Evolutionary conservation across 2,329 filamentous ascomycete species (phyloP), one percentile per base, ranked within the genome.

Genomic region (Fonsecaea multimorphosa): DNA sequence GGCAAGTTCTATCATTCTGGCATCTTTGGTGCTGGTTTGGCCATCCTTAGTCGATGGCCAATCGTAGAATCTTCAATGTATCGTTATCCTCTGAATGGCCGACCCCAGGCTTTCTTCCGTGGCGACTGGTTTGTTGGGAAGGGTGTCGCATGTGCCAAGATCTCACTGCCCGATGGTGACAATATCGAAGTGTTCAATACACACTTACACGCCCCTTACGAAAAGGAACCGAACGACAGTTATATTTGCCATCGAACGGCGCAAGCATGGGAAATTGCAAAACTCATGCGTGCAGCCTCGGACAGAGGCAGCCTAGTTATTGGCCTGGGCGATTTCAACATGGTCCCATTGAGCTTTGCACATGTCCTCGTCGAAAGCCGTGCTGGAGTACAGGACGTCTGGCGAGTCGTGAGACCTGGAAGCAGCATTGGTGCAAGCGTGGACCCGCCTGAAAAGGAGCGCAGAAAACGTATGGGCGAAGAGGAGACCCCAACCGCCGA

Each of bases 61-160:
- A 93, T 99, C 70, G 89, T 92, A 73, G 91, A 96, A 80, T 93
- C 89, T 77, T 88, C 85, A 73, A 96, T 98, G 92, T 85, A 87
- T 71, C 84, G 84, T 2, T 99, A 97, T 76, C 88, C 92, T n/a
- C 84, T 99, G 60, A 97, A 97, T 77, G 95, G 95, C 19, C 86
- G 94, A 19, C 95, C 95, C 5, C 94, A 93, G 9, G 94, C 94
- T 3, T 97, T 98, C 79, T 97, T 90, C 80, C 85, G 94, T 66
- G 95, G 95, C 11, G 71, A 98, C 78, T 98, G 94, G 92, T 98
- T 89, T 75, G 93, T 97, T 9, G 95, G 95, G 0, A 98, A 98
- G 77, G 95, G 95, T 16, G 88, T 98, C 49, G 95, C 94, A 6
- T 90, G 87, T 74, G 94, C 94, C 1, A 86, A 86, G 68, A 90